Base-by-base conservation (phyloP, 441 rosid genomes). In the Raphanus hybrid region DNA sequence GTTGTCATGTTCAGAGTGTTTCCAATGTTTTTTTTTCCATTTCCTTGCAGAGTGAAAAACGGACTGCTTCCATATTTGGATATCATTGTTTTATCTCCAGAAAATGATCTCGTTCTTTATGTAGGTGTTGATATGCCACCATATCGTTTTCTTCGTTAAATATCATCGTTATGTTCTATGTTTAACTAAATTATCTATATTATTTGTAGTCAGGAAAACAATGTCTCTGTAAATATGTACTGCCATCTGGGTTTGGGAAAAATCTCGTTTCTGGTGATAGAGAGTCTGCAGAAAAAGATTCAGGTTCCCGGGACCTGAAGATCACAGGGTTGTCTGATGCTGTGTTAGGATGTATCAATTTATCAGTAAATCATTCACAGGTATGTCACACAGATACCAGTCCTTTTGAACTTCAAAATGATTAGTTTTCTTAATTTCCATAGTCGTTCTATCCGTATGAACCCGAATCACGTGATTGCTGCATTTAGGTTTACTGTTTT, bases 61-160 rank as follows among this genome's bases (percentile, higher is more conserved):
- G 99, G 98, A 45, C 77, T 77, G 68, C 87, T 92, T 66, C 90
- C 94, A 70, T 85, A 84, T 81, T 75, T 88, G 69, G 98, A 92
- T 86, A 87, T 94, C 70, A 81, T 96, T 75, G 90, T 89, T 83
- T 82, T 96, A 84, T 84, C 97, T 77, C 98, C 96, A 48, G 99
- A 96, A 72, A 91, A 87, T 79, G 78, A 79, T 8, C 88, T 96
- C 82, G 78, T 91, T 70, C 97, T 94, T 69, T 91, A 94, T 87
- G 99, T 96, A 90, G 85, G 99, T 82, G 11, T 61, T 75, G 55
- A 70, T 77, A 48, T 35, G 35, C 58, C 58, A 73, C 69, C 65
- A 37, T 70, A 58, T 50, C 4, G 10, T 52, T 59, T 32, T 37
- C 55, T 73, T 63, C 48, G 58, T 43, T 59, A 48, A 5, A 23